Conservation (phyloP, 1,139 yeast species). For the Taphrina communis region DNA sequence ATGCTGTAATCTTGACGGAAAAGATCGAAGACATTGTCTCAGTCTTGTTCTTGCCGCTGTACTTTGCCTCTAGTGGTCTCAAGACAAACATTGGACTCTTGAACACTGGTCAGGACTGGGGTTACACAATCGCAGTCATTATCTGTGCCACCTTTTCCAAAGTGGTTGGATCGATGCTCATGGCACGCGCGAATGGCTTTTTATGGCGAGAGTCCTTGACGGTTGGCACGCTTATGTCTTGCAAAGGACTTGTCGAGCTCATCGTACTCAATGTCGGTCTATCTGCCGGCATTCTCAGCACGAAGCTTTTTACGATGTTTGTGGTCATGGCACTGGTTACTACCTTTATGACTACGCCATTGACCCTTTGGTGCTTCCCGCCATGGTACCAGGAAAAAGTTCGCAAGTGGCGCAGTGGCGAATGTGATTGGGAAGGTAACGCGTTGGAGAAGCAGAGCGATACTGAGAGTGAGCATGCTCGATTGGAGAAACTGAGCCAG, state of each 20-base stretch:
- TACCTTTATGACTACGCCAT: slow-evolving; percentile 76
- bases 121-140: slow-evolving; percentile 69
- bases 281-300: slow-evolving; percentile 68
- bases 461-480: slow-evolving; percentile 7
- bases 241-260: slow-evolving; percentile 73
- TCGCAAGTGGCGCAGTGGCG: slow-evolving; percentile 55
- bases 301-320: slow-evolving; percentile 75
- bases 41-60: slow-evolving; percentile 71
- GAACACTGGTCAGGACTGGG: slow-evolving; percentile 74
- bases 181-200: slow-evolving; percentile 66
- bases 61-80: slow-evolving; percentile 79
- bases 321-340: slow-evolving; percentile 78
- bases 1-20: slow-evolving; percentile 69
- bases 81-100: slow-evolving; percentile 69
- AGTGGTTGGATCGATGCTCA: slow-evolving; percentile 67
- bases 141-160: slow-evolving; percentile 70
- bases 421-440: slow-evolving; percentile 54
- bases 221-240: slow-evolving; percentile 83
- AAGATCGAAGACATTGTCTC: slow-evolving; percentile 78
- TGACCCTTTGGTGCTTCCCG: slow-evolving; percentile 66
- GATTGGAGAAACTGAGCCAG: slow-evolving; percentile 4
- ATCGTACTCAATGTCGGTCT: slow-evolving; percentile 78
- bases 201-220: slow-evolving; percentile 74
- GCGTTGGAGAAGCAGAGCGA: slow-evolving; percentile 7
- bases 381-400: slow-evolving; percentile 55